phyloP scores from a whole-genome alignment of 2,329 filamentous ascomycete species.

The Pseudogymnoascus sp. region DNA sequence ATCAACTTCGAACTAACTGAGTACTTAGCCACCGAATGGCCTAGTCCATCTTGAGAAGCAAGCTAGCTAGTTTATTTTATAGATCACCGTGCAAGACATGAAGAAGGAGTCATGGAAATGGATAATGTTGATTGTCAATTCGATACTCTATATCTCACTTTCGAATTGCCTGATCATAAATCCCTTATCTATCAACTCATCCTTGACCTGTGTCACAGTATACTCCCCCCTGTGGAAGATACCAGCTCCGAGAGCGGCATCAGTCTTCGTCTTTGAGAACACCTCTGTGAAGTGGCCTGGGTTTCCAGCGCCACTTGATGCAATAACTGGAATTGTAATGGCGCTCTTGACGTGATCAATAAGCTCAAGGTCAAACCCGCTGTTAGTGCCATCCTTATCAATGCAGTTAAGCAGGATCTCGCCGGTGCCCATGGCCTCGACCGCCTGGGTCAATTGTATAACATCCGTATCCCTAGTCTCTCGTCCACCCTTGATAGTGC shows the following conservation, averaged over 20 bases:
- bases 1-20: conserved; percentile 14
- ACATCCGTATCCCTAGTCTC: conserved; percentile 94
- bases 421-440: conserved; percentile 91
- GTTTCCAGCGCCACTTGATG: conserved; percentile 82
- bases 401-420: conserved; percentile 97
- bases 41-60: conserved; percentile 51
- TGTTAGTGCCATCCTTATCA: conserved; percentile 90
- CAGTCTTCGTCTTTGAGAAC: conserved; percentile 74
- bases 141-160: not conserved
- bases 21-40: conserved; percentile 50
- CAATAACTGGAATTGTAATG: conserved; percentile 88
- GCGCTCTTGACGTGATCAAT: conserved; percentile 81
- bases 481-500: conserved; percentile 90
- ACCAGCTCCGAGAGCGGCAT: conserved; percentile 88
- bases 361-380: conserved; percentile 88
- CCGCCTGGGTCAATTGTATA: conserved; percentile 74
- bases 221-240: conserved; percentile 98
- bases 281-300: conserved; percentile 87
- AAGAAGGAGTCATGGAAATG: not conserved
- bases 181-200: conserved; percentile 62
- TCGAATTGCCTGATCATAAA: conserved; percentile 77
- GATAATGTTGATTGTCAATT: conserved; percentile 1
- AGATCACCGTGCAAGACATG: not conserved
- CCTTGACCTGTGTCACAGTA: conserved; percentile 89
- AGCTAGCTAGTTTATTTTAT: not conserved